These are phyloP conservation scores for Magnolia sinica DNA, from an alignment of 164 flowering plant species.

Conservation along the genomic window DNA sequence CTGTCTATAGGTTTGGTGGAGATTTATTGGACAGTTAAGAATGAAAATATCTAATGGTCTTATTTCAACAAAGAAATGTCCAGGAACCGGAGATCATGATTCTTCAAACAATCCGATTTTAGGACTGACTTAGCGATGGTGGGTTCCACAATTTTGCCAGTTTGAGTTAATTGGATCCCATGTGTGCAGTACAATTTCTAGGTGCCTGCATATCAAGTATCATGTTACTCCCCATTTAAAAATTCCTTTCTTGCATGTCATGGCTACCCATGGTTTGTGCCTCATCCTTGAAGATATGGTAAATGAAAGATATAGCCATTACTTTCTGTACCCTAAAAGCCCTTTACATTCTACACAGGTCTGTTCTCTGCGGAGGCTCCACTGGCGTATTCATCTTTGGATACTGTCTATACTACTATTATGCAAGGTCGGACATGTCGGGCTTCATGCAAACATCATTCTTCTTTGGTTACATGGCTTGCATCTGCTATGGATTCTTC, in stretches of 20 bases:
- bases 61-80: too few relatives aligned
- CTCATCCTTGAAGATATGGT: neutral
- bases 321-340: neutral
- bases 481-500: constrained; percentile 27
- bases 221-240: neutral
- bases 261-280: neutral
- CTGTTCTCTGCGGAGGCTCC: constrained; percentile 24
- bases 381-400: constrained; percentile 21
- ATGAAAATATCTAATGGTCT: too few relatives aligned
- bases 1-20: too few relatives aligned
- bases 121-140: too few relatives aligned
- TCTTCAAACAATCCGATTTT: too few relatives aligned
- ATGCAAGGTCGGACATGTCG: constrained; percentile 26
- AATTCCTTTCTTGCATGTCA: neutral
- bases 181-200: too few relatives aligned
- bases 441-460: constrained; percentile 28
- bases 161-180: too few relatives aligned
- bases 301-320: neutral
- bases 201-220: too few relatives aligned
- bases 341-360: constrained; percentile 9
- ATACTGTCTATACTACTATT: constrained; percentile 21
- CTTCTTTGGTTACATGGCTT: constrained; percentile 28
- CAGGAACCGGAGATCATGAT: too few relatives aligned
- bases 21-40: too few relatives aligned
- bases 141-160: too few relatives aligned